phyloP scores from a whole-genome alignment of 805 yeast genomes.

The Metschnikowia sp. region DNA sequence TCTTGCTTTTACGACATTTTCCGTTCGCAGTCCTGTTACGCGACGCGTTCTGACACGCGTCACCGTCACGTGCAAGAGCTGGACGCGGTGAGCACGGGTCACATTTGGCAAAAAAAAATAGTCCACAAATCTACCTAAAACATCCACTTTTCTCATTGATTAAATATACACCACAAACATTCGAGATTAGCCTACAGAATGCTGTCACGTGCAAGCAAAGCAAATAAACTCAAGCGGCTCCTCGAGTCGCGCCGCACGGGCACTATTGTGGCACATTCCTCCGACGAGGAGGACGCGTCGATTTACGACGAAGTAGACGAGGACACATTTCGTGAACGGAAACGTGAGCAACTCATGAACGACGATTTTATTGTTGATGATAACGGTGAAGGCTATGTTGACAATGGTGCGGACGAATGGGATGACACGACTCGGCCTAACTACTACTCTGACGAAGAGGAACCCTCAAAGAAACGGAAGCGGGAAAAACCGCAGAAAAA shows the following conservation, averaged over 20 bases:
- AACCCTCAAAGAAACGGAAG: conserved; percentile 27
- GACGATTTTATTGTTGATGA: conserved; percentile 96
- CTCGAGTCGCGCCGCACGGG: conserved; percentile 64
- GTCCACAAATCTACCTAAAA: no score
- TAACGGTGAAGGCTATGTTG: conserved; percentile 90
- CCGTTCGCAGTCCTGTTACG: no score
- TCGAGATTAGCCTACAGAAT: neutral
- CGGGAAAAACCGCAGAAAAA: conserved; percentile 28
- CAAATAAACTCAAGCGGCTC: conserved; percentile 56
- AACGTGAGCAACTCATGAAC: conserved; percentile 73
- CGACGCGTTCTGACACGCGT: no score
- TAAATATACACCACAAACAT: no score
- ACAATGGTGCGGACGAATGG: conserved; percentile 91
- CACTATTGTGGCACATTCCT: conserved; percentile 34
- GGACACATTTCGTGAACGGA: conserved; percentile 67
- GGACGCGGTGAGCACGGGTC: no score
- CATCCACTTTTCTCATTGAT: neutral
- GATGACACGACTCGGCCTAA: conserved; percentile 50
- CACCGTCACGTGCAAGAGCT: no score
- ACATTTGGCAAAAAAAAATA: no score
- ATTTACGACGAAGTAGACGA: conserved; percentile 91
- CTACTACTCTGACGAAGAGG: conserved; percentile 57
- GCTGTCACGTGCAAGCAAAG: conserved; percentile 34
- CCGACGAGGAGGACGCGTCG: conserved; percentile 47
- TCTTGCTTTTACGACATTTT: no score